Percentiles rank a stretch among this genome's conserved stretches.
phyloP scores from a whole-genome alignment of 225 moss, liverwort and hornwort genomes.

The Straminergon stramineum region DNA sequence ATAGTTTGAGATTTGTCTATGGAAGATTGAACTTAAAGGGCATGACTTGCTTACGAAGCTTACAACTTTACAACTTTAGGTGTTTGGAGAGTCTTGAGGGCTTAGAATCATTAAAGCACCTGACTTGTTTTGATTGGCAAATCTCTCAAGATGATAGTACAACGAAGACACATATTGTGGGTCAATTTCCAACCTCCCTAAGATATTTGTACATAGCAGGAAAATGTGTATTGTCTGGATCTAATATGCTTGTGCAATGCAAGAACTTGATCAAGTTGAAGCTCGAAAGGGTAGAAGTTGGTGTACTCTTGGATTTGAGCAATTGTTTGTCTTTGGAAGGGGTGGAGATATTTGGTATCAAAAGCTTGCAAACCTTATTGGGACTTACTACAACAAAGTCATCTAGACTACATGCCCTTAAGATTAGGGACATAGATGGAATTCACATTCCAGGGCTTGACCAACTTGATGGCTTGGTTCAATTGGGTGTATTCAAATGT shows the following conservation, averaged over 20 bases:
- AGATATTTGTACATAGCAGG: fast-evolving
- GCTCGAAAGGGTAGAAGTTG: fast-evolving
- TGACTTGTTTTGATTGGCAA: not conserved
- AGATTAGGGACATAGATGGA: fast-evolving
- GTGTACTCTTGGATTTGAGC: not conserved
- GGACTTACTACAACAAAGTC: too few relatives aligned
- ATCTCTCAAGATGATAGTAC: fast-evolving
- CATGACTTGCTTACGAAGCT: not conserved
- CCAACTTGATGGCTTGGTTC: not conserved
- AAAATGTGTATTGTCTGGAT: not conserved
- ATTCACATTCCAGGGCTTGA: not conserved
- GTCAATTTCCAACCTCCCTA: not conserved
- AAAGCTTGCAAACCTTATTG: not conserved
- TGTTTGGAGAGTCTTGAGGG: not conserved
- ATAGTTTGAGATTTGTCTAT: fast-evolving
- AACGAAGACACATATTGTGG: fast-evolving
- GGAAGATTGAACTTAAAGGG: not conserved
- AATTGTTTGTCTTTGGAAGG: not conserved
- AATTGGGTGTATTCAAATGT: fast-evolving
- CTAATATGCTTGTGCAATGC: not conserved
- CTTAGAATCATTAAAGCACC: not conserved
- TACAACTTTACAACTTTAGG: fast-evolving
- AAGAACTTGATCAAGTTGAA: not conserved
- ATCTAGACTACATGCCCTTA: not conserved
- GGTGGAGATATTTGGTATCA: fast-evolving